These are phyloP conservation scores for Aspergillus homomorphus DNA, from an alignment of 495 filamentous ascomycete species.

Conservation along the genomic window DNA sequence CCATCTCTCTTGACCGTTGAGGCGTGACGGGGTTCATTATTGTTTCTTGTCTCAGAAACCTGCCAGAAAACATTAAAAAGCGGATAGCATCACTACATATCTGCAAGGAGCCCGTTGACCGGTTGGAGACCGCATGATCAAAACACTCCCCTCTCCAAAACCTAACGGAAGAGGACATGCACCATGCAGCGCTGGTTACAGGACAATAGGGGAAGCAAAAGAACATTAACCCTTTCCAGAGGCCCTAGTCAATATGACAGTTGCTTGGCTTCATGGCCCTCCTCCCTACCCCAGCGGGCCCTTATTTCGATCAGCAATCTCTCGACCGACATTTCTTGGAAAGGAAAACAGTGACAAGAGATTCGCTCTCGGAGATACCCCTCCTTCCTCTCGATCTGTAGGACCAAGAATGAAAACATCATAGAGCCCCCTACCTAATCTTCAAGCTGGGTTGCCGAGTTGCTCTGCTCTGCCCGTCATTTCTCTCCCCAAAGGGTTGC, in stretches of 20 bases:
- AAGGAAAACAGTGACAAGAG: neutral
- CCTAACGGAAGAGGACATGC: conserved; percentile 10
- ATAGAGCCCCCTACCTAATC: neutral
- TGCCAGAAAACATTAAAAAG: neutral
- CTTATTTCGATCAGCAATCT: too few species aligned
- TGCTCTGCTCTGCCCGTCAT: neutral
- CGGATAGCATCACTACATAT: conserved; percentile 4
- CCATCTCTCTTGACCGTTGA: too few species aligned
- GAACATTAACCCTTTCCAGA: neutral
- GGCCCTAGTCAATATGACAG: neutral
- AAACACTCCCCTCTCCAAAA: too few species aligned
- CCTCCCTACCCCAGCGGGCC: too few species aligned
- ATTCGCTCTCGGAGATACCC: neutral
- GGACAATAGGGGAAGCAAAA: neutral
- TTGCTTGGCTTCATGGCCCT: neutral
- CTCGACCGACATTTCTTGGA: too few species aligned
- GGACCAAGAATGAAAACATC: neutral
- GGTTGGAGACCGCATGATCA: conserved; percentile 8
- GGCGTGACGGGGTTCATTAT: too few species aligned
- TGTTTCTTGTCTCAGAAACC: conserved; percentile 1
- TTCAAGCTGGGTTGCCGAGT: too few species aligned
- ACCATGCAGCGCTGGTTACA: conserved; percentile 1
- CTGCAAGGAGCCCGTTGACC: conserved; percentile 16
- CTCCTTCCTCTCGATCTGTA: neutral
- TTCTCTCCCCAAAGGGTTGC: conserved; percentile 11